A percentile compares a stretch with the other conserved stretches of the same genome.
Evolutionary conservation across 225 moss, liverwort and hornwort genomes (phyloP).

Genomic region (Straminergon stramineum): DNA sequence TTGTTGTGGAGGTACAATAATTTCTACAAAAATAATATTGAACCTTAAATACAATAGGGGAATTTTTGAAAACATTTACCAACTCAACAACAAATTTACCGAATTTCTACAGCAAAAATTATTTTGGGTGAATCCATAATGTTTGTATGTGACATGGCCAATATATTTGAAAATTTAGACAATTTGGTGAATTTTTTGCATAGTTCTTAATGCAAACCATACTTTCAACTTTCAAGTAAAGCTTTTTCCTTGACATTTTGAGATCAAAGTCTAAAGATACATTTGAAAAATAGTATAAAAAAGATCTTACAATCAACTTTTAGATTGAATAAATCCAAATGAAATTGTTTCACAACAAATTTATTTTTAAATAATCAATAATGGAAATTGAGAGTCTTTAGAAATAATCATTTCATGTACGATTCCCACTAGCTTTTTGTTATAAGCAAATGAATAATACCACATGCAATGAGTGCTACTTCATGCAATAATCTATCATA

Average conservation of each 20-base stretch:
- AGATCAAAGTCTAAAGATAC: neutral
- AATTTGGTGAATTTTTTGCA: neutral
- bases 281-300: neutral
- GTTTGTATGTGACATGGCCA: fast-evolving
- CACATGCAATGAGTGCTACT: neutral
- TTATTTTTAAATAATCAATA: neutral
- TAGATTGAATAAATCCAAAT: neutral
- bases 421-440: neutral
- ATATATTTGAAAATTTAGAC: neutral
- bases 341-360: neutral
- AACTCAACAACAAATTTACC: neutral
- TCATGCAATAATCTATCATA: neutral
- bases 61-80: neutral
- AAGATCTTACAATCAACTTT: neutral
- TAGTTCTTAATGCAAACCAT: neutral
- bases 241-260: neutral
- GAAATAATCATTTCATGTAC: neutral
- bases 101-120: neutral
- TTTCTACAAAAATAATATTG: neutral
- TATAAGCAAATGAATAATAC: neutral
- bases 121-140: neutral
- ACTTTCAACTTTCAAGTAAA: neutral
- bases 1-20: neutral
- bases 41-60: neutral
- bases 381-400: neutral